Evolutionary conservation across 2,329 filamentous ascomycete species (phyloP).

Genomic region (Thelonectria rubi): DNA sequence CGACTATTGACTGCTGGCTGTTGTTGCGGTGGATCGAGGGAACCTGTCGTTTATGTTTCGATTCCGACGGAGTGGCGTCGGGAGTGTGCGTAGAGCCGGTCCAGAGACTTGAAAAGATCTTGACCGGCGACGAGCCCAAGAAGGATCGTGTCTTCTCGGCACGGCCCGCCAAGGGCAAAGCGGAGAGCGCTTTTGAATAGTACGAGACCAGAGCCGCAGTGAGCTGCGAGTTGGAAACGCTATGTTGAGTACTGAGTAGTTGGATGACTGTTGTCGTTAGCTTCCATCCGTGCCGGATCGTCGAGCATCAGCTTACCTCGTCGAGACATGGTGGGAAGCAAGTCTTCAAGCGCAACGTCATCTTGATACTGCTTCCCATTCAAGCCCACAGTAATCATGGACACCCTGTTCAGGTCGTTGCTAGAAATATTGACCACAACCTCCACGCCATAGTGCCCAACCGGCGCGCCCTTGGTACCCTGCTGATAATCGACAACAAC

Average conservation of each 20-base stretch:
- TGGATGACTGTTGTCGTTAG: slow-evolving; percentile 69
- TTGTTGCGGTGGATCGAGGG: slow-evolving; percentile 54
- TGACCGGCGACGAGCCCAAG: slow-evolving; percentile 86
- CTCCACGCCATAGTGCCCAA: slow-evolving; percentile 75
- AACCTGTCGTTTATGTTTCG: slow-evolving; percentile 53
- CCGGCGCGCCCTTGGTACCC: slow-evolving; percentile 71
- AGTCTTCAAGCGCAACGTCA: slow-evolving; percentile 75
- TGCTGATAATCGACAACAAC: slow-evolving; percentile 77
- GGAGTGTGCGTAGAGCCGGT: slow-evolving; percentile 60
- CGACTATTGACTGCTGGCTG: slow-evolving; percentile 64
- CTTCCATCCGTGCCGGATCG: background rate
- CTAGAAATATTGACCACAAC: slow-evolving; percentile 71
- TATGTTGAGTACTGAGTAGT: slow-evolving; percentile 75
- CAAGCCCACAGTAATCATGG: slow-evolving; percentile 66
- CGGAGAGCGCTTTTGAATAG: slow-evolving; percentile 79
- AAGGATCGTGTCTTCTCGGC: slow-evolving; percentile 74
- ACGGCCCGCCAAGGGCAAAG: slow-evolving; percentile 70
- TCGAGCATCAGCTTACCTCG: slow-evolving; percentile 63
- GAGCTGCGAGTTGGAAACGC: slow-evolving; percentile 70
- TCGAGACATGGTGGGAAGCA: slow-evolving; percentile 78
- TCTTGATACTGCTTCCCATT: slow-evolving; percentile 79
- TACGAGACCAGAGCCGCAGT: slow-evolving; percentile 77
- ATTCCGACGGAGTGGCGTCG: slow-evolving; percentile 39
- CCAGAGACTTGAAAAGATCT: slow-evolving; percentile 86
- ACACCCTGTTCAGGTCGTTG: slow-evolving; percentile 60